These are phyloP conservation scores for Alternaria conjuncta DNA, from an alignment of 2,329 filamentous ascomycete species.

Conservation along the genomic window DNA sequence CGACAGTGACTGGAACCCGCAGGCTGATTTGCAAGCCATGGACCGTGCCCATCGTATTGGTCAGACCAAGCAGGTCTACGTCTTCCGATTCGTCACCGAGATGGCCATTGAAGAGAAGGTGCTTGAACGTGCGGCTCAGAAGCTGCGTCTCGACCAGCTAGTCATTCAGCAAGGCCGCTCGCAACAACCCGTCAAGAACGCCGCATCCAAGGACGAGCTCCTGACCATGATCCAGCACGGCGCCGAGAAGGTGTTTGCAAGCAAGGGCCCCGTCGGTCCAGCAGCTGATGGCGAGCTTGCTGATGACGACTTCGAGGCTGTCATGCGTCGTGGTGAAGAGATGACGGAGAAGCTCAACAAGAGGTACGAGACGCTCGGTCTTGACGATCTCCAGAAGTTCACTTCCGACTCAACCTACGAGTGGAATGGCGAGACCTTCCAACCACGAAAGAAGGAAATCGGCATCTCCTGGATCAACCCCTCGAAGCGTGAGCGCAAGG, in stretches of 20 bases:
- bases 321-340: slow-evolving; percentile 84
- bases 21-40: slow-evolving; percentile 98
- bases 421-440: slow-evolving; percentile 98
- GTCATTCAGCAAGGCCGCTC: slow-evolving; percentile 97
- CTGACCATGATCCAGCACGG: slow-evolving; percentile 99
- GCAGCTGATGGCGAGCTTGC: slow-evolving; percentile 69
- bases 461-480: slow-evolving; percentile 98
- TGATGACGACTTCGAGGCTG: slow-evolving; percentile 89
- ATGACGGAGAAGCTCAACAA: slow-evolving; percentile 89
- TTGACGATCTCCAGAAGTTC: slow-evolving; percentile 97
- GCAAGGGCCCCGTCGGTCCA: slow-evolving; percentile 68
- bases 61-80: slow-evolving; percentile 96
- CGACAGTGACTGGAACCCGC: slow-evolving; percentile 98
- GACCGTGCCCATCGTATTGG: slow-evolving; percentile 98
- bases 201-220: slow-evolving; percentile 94
- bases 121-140: slow-evolving; percentile 93
- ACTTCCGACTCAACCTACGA: slow-evolving; percentile 97
- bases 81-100: slow-evolving; percentile 96
- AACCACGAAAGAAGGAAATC: slow-evolving; percentile 81
- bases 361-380: slow-evolving; percentile 94
- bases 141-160: slow-evolving; percentile 92
- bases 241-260: slow-evolving; percentile 90
- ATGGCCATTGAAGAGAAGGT: slow-evolving; percentile 99
- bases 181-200: slow-evolving; percentile 87
- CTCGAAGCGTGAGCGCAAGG: slow-evolving; percentile 96